phyloP scores from a whole-genome alignment of 2,329 filamentous ascomycete genomes.

The Colletotrichum eremochloae region DNA sequence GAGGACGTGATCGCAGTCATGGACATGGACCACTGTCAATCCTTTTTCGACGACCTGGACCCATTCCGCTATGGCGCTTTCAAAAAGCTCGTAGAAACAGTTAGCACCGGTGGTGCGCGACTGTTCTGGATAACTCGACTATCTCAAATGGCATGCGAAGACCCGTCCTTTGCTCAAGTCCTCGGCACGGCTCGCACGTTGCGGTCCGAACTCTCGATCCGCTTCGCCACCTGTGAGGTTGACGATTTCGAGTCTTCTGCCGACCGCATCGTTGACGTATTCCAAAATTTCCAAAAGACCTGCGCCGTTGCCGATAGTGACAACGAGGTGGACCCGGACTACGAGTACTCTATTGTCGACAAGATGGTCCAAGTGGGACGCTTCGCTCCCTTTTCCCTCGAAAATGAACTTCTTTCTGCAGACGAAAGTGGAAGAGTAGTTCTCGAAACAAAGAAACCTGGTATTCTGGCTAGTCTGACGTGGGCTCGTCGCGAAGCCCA shows the following conservation, averaged over 20 bases:
- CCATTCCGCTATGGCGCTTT: background rate
- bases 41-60: background rate
- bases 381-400: background rate
- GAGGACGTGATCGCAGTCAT: background rate
- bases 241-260: constrained; percentile 30
- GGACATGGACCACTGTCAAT: background rate
- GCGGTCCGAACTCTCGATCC: constrained; percentile 46
- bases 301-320: constrained; percentile 39
- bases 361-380: background rate
- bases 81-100: background rate
- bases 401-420: background rate
- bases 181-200: constrained; percentile 48
- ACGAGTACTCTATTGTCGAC: constrained; percentile 38
- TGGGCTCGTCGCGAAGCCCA: background rate
- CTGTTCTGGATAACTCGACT: constrained; percentile 51
- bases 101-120: background rate
- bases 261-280: background rate
- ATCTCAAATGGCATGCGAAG: constrained; percentile 45
- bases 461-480: background rate
- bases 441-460: background rate
- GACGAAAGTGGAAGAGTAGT: background rate
- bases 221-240: constrained; percentile 50
- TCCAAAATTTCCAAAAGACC: constrained; percentile 16
- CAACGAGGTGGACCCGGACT: constrained; percentile 38
- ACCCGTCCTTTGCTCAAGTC: constrained; percentile 47